Conservation (phyloP, 2,329 filamentous ascomycete species). For the Incumbomyces lentus region DNA sequence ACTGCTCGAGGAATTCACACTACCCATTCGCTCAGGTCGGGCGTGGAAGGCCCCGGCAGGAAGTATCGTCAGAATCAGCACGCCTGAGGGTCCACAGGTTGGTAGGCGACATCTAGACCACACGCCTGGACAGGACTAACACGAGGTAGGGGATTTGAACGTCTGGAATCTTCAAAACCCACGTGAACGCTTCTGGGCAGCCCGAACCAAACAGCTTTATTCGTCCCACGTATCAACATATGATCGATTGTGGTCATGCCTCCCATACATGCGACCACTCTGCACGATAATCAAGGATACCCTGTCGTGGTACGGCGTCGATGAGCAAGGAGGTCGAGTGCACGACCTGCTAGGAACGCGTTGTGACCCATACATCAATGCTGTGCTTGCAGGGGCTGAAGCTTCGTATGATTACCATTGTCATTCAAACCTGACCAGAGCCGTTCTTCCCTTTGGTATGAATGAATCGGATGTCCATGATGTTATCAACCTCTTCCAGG, state of each 20-base stretch:
- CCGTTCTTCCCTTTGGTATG: constrained; percentile 58
- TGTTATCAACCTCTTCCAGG: constrained; percentile 78
- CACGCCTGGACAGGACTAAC: no score
- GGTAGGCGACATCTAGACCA: constrained; percentile 16
- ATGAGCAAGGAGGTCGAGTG: constrained; percentile 55
- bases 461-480: constrained; percentile 70
- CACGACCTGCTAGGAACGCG: constrained; percentile 75
- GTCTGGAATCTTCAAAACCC: constrained; percentile 70
- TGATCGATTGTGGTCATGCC: constrained; percentile 66
- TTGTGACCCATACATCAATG: constrained; percentile 76
- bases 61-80: constrained; percentile 61
- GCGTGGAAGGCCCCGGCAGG: constrained; percentile 64
- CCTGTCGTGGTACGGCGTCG: constrained; percentile 48
- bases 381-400: constrained; percentile 54
- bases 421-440: constrained; percentile 68
- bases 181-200: constrained; percentile 72
- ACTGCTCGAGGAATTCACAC: constrained; percentile 40
- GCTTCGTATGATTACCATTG: constrained; percentile 67
- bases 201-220: constrained; percentile 67
- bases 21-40: constrained; percentile 63
- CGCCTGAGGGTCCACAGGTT: constrained; percentile 68
- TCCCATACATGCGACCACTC: constrained; percentile 67
- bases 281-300: constrained; percentile 57
- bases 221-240: constrained; percentile 60
- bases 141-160: constrained; percentile 68